phyloP scores from a whole-genome alignment of 106 monocot genomes.

The Cymbidium sinense region DNA sequence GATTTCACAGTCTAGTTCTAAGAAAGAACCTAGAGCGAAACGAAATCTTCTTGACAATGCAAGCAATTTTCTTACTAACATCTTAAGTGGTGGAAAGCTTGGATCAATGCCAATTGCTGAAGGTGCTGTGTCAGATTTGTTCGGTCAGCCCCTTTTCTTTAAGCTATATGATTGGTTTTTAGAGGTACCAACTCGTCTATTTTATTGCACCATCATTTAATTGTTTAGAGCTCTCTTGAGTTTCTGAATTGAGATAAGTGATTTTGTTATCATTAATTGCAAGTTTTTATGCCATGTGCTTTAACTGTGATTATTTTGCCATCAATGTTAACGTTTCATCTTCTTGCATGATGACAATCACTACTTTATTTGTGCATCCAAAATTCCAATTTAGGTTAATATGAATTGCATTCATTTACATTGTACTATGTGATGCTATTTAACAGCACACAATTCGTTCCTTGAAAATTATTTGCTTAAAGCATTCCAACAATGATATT shows the following conservation, averaged over 20 bases:
- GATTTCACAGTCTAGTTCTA: slow-evolving; percentile 42
- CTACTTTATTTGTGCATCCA: background rate
- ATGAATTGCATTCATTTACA: background rate
- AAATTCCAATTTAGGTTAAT: background rate
- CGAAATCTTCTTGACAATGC: slow-evolving; percentile 88
- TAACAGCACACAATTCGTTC: background rate
- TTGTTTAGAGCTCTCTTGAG: background rate
- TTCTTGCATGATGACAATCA: background rate
- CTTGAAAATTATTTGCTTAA: background rate
- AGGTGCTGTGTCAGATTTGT: slow-evolving; percentile 87
- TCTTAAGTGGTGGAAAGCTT: slow-evolving; percentile 70
- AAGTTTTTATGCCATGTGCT: background rate
- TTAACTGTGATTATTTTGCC: background rate
- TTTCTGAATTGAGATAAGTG: background rate
- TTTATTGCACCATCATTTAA: background rate
- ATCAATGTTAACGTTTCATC: background rate
- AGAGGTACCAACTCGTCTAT: slow-evolving; percentile 48
- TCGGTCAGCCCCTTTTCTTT: slow-evolving; percentile 94
- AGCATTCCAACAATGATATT: background rate
- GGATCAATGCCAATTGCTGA: slow-evolving; percentile 85
- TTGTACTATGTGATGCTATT: background rate
- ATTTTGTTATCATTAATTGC: background rate
- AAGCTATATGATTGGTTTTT: slow-evolving; percentile 98
- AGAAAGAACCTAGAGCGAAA: slow-evolving; percentile 57
- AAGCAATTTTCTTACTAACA: slow-evolving; percentile 92